Conservation (phyloP, 306 rosid species). For the Medicago lupulina region DNA sequence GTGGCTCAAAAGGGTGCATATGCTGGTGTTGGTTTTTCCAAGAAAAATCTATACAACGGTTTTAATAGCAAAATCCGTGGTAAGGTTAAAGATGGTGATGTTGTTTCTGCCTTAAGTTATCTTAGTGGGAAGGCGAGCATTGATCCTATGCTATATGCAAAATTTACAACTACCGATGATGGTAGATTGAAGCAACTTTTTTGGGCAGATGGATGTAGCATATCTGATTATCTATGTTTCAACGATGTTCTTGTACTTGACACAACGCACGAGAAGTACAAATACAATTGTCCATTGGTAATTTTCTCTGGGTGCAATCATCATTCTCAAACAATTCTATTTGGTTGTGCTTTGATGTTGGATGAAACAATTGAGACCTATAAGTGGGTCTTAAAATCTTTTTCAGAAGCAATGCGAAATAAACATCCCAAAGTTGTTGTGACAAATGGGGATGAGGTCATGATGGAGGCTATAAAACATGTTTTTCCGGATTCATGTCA, state of each 20-base stretch:
- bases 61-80: neutral
- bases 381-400: neutral
- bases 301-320: neutral
- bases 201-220: neutral
- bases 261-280: neutral
- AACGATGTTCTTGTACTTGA: neutral
- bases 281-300: neutral
- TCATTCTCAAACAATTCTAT: neutral
- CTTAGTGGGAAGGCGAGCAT: neutral
- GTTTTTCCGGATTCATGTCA: neutral
- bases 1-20: neutral
- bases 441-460: neutral
- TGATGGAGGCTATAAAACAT: neutral
- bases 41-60: neutral
- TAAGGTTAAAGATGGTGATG: neutral
- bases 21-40: neutral
- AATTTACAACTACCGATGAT: neutral
- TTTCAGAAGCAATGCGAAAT: neutral
- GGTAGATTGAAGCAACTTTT: neutral
- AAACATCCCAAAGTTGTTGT: neutral
- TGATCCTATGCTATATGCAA: neutral
- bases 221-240: neutral
- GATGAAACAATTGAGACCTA: neutral
- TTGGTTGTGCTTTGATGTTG: neutral
- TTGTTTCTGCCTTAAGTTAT: slow-evolving; percentile 3